A percentile compares a stretch with the other conserved stretches of the same genome.
phyloP scores from a whole-genome alignment of 2,329 filamentous ascomycete genomes.

The Xylariaceae sp. region DNA sequence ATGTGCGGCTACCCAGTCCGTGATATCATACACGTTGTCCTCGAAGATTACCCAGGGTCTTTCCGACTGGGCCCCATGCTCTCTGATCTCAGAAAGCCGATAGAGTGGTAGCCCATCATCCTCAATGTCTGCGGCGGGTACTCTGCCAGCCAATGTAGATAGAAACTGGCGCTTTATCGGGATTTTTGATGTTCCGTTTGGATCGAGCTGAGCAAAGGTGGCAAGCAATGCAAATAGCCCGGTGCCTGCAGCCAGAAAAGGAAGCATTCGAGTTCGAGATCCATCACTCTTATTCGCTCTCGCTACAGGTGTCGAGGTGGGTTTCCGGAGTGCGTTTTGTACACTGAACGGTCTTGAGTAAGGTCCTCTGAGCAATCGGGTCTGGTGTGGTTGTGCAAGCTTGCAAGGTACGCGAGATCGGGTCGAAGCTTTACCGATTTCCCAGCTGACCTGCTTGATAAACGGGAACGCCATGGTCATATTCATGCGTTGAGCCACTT shows the following conservation, averaged over 20 bases:
- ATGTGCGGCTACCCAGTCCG: conserved; percentile 64
- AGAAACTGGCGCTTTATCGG: conserved; percentile 7
- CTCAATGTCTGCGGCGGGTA: conserved; percentile 27
- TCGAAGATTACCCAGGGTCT: conserved; percentile 63
- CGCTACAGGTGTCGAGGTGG: conserved; percentile 9
- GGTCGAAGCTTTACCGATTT: conserved; percentile 12
- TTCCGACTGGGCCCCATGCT: conserved; percentile 51
- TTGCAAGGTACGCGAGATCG: conserved; percentile 14
- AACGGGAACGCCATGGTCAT: no score
- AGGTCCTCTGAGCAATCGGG: conserved; percentile 3
- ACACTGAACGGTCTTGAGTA: conserved; percentile 15
- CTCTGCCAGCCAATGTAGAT: conserved; percentile 3
- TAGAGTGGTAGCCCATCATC: conserved; percentile 47
- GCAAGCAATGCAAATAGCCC: conserved; percentile 28
- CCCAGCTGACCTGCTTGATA: no score
- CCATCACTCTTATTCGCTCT: conserved; percentile 3
- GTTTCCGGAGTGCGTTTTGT: conserved; percentile 15
- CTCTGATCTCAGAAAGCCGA: conserved; percentile 49
- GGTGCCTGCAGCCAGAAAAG: conserved; percentile 27
- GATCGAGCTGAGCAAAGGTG: conserved; percentile 25
- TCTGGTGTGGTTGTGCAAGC: conserved; percentile 11
- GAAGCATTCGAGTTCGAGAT: conserved; percentile 19
- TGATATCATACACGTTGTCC: conserved; percentile 68
- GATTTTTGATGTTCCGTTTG: conserved; percentile 17
- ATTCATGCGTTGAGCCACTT: no score